Evolutionary conservation across 257 asterid species (phyloP).

Genomic region (Misopates orontium): DNA sequence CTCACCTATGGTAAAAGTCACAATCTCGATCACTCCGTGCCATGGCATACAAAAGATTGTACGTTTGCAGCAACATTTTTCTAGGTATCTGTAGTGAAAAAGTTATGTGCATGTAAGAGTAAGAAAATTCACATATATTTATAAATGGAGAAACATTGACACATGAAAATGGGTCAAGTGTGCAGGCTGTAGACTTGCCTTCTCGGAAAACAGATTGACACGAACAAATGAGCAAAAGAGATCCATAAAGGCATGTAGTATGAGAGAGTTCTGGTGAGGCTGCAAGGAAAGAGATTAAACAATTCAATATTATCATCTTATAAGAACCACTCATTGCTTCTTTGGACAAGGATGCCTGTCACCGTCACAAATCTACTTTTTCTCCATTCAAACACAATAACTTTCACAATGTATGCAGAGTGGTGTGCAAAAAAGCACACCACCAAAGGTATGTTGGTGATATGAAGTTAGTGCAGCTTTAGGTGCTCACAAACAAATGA

Average conservation of each 20-base stretch:
- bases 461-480: constrained; percentile 14
- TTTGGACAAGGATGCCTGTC: constrained; percentile 4
- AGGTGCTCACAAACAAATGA: constrained; percentile 5
- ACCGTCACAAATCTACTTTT: not conserved
- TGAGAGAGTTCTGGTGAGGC: constrained; percentile 98
- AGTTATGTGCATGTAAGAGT: constrained; percentile 24
- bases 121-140: constrained; percentile 25
- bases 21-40: constrained; percentile 87
- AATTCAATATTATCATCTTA: constrained; percentile 23
- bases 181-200: constrained; percentile 52
- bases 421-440: constrained; percentile 2
- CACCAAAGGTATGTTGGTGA: constrained; percentile 5
- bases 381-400: not conserved
- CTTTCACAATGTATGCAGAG: constrained; percentile 12
- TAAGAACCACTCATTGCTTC: constrained; percentile 9
- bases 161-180: constrained; percentile 15
- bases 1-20: constrained; percentile 92
- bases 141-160: not conserved
- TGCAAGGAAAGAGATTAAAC: constrained; percentile 49
- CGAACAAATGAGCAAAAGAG: constrained; percentile 98
- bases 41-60: constrained; percentile 88
- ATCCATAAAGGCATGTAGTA: constrained; percentile 97
- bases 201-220: constrained; percentile 88
- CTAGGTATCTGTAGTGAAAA: constrained; percentile 71
- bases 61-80: constrained; percentile 92